Evolutionary conservation across 768 basidiomycete genomes (phyloP).

Genomic region (Lactifluus piperatus): DNA sequence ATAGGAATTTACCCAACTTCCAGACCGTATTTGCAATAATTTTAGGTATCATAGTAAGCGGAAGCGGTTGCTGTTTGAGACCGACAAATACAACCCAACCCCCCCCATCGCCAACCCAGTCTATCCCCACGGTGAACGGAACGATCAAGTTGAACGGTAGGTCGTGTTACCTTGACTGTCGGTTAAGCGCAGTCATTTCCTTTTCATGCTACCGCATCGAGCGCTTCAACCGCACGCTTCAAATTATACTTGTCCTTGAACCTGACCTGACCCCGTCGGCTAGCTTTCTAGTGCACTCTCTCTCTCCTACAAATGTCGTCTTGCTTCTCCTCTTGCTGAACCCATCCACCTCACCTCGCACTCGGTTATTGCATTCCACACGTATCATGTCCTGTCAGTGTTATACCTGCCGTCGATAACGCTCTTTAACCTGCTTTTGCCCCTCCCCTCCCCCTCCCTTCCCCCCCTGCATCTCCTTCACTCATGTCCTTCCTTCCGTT

Average conservation of each 20-base stretch:
- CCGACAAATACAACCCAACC: no score
- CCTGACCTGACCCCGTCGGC: conserved; percentile 2
- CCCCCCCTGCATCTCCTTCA: not conserved
- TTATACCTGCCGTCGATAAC: conserved; percentile 16
- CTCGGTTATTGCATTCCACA: conserved; percentile 8
- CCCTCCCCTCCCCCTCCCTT: not conserved
- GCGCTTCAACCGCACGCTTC: conserved; percentile 13
- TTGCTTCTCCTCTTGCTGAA: conserved; percentile 7
- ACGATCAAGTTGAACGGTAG: not conserved
- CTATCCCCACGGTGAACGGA: not conserved
- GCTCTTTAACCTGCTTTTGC: not conserved
- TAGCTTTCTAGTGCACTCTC: not conserved
- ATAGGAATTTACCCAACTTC: not conserved
- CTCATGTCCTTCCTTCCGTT: conserved; percentile 13
- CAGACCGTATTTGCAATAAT: conserved; percentile 10
- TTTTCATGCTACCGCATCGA: conserved; percentile 12
- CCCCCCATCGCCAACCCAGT: no score
- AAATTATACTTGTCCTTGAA: not conserved
- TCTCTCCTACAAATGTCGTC: conserved; percentile 13
- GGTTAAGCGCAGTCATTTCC: conserved; percentile 18
- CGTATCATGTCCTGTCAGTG: conserved; percentile 22
- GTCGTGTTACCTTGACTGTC: not conserved
- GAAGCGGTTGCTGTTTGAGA: no score
- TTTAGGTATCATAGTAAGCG: conserved; percentile 2
- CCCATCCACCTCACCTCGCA: not conserved